Percentiles rank a stretch among this genome's conserved stretches.
Conservation (phyloP, 805 yeast species). For the Priceomyces haplophilus region DNA sequence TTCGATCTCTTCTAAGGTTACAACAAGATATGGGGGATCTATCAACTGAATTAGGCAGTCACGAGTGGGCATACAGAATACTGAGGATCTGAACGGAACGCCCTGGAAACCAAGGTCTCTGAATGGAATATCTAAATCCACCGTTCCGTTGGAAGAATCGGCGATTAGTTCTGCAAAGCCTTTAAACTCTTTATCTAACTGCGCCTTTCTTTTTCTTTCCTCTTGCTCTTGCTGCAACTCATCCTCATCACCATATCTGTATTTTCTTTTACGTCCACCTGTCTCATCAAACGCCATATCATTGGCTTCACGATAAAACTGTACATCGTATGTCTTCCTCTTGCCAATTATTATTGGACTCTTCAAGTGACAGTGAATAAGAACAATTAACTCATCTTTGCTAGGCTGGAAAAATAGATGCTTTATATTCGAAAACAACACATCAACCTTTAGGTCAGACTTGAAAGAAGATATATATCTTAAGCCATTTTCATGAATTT, state of each 20-base stretch:
- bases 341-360: constrained; percentile 94
- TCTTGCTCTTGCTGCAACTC: constrained; percentile 98
- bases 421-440: constrained; percentile 84
- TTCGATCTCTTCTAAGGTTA: constrained; percentile 88
- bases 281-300: constrained; percentile 97
- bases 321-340: constrained; percentile 91
- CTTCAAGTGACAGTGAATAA: constrained; percentile 89
- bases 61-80: constrained; percentile 93
- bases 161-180: constrained; percentile 87
- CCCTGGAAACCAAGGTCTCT: constrained; percentile 96
- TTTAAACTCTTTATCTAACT: constrained; percentile 88
- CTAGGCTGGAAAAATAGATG: constrained; percentile 95
- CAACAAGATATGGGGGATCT: constrained; percentile 92
- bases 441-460: constrained; percentile 82
- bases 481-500: constrained; percentile 94
- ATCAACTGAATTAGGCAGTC: constrained; percentile 92
- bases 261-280: constrained; percentile 84
- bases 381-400: constrained; percentile 87
- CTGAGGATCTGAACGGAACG: constrained; percentile 94
- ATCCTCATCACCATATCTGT: constrained; percentile 95
- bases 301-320: constrained; percentile 93
- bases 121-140: constrained; percentile 91
- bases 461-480: constrained; percentile 86
- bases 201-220: constrained; percentile 87
- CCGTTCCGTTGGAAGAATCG: constrained; percentile 76